Percentiles rank a stretch among this genome's conserved stretches.
Conservation (phyloP, 2,329 filamentous ascomycete genomes). For the Pyrenochaeta sp. region DNA sequence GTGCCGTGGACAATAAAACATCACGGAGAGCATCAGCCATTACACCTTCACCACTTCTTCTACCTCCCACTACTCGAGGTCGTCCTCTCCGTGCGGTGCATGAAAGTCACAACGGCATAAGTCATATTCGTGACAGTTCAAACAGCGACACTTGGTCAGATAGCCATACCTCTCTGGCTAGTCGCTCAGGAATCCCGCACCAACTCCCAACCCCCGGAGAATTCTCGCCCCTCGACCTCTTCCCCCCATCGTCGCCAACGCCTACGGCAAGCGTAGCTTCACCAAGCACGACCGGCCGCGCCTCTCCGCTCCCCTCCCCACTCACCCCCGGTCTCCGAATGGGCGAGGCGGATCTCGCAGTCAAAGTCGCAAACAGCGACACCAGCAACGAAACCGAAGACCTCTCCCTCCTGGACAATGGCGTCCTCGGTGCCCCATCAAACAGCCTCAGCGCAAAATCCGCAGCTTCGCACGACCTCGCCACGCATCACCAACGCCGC, state of each 20-base stretch:
- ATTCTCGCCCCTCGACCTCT: constrained; percentile 42
- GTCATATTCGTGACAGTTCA: constrained; percentile 39
- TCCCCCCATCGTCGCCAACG: constrained; percentile 36
- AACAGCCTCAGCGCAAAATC: constrained; percentile 31
- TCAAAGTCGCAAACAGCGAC: constrained; percentile 48
- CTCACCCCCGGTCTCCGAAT: constrained; percentile 42
- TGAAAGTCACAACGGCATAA: constrained; percentile 20
- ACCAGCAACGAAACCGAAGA: constrained; percentile 42
- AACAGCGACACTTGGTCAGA: constrained; percentile 32
- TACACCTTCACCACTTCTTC: constrained; percentile 30
- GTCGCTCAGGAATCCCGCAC: constrained; percentile 23
- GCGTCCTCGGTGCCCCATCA: constrained; percentile 30
- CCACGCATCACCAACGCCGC: constrained; percentile 33
- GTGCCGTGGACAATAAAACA: constrained; percentile 23
- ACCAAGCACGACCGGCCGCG: constrained; percentile 39
- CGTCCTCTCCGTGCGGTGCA: constrained; percentile 26
- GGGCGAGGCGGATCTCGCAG: constrained; percentile 36
- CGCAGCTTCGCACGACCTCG: constrained; percentile 13
- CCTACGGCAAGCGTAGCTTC: constrained; percentile 35
- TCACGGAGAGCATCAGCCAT: constrained; percentile 22
- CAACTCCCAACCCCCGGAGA: constrained; percentile 32
- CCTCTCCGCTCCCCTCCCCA: constrained; percentile 44
- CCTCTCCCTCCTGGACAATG: constrained; percentile 27
- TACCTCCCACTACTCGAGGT: constrained; percentile 34
- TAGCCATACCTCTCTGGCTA: constrained; percentile 18